A percentile compares a stretch with the other conserved stretches of the same genome.
phyloP scores from a whole-genome alignment of 2,329 filamentous ascomycete species.

The Neophaeococcomyces mojaviensis region DNA sequence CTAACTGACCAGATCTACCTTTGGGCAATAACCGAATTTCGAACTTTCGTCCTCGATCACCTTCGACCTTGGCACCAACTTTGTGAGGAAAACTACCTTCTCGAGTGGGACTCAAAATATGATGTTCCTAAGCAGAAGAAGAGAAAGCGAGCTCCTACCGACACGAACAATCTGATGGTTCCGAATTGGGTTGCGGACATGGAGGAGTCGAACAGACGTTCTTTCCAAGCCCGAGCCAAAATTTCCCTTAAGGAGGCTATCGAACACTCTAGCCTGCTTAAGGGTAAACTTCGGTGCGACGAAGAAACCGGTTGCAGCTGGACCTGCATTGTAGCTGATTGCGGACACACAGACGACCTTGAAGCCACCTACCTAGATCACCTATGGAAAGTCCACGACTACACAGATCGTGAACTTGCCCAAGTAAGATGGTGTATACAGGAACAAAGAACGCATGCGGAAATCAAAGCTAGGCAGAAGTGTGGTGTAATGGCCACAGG shows the following conservation, averaged over 20 bases:
- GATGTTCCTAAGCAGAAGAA: neutral
- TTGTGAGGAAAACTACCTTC: no score
- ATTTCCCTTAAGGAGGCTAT: neutral
- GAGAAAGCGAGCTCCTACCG: neutral
- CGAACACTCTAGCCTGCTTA: neutral
- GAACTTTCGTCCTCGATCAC: no score
- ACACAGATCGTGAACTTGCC: no score
- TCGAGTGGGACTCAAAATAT: no score
- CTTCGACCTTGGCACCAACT: no score
- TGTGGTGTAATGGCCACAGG: no score
- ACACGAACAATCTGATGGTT: neutral
- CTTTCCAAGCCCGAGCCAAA: neutral
- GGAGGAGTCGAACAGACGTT: neutral
- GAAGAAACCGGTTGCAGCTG: neutral
- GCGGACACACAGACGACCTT: neutral
- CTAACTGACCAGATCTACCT: no score
- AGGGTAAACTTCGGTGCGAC: neutral
- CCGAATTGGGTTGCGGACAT: constrained; percentile 1
- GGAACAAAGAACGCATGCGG: no score
- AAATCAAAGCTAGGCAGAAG: no score
- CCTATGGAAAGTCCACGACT: no score
- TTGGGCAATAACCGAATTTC: no score
- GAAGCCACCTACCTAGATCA: neutral
- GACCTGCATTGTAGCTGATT: neutral
- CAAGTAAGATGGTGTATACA: no score